Conservation (phyloP, 2,329 filamentous ascomycete species). For the Colletotrichum gigasporum region DNA sequence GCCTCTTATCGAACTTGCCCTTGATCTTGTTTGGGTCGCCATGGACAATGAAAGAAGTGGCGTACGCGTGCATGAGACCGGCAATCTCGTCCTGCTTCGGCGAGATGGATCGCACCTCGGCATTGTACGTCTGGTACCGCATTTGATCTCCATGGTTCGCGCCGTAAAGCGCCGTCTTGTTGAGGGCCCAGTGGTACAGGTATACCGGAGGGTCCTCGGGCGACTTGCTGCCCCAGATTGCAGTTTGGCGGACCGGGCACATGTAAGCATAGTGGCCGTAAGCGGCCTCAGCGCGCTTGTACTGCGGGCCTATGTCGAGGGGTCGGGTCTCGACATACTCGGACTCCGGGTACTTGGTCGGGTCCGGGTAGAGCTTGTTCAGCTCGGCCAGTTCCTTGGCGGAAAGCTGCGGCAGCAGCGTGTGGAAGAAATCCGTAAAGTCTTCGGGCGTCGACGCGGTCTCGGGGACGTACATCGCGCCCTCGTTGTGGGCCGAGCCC, state of each 20-base stretch:
- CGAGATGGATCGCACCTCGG: constrained; percentile 46
- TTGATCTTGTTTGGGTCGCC: constrained; percentile 31
- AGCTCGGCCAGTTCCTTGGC: constrained; percentile 39
- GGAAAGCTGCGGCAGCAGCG: constrained; percentile 40
- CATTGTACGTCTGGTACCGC: constrained; percentile 54
- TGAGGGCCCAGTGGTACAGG: constrained; percentile 42
- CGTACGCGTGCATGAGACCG: constrained; percentile 21
- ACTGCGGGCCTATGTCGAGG: constrained; percentile 56
- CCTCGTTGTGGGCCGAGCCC: constrained; percentile 41
- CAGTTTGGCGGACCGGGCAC: constrained; percentile 60
- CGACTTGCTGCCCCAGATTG: constrained; percentile 34
- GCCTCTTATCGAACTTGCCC: constrained; percentile 35
- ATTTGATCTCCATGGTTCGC: constrained; percentile 55
- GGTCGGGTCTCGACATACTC: constrained; percentile 47
- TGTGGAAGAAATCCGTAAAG: constrained; percentile 39
- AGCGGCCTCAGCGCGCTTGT: constrained; percentile 62
- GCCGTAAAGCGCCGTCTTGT: constrained; percentile 38
- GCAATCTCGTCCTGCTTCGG: constrained; percentile 36
- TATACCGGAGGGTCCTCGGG: constrained; percentile 35
- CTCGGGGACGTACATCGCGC: constrained; percentile 39
- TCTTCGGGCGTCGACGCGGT: constrained; percentile 25
- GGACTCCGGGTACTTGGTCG: constrained; percentile 41
- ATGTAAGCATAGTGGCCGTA: constrained; percentile 66
- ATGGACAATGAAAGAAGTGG: constrained; percentile 13
- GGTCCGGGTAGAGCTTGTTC: constrained; percentile 45